Percentiles rank a stretch among this genome's conserved stretches.
Evolutionary conservation across 495 filamentous ascomycete species (phyloP).

Genomic region (Trichoderma gamsii): DNA sequence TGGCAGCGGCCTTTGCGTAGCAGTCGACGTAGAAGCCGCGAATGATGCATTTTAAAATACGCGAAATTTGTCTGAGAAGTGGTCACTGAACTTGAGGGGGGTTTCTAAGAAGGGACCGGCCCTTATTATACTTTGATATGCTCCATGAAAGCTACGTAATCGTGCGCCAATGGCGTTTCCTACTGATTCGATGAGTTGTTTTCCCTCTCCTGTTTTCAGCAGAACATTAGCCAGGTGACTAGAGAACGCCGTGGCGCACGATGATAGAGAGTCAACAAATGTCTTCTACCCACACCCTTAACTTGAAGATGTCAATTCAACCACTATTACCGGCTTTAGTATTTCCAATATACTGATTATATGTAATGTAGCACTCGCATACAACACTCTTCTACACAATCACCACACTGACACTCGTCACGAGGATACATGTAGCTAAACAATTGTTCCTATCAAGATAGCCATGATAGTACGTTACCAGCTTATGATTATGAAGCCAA

Average conservation of each 20-base stretch:
- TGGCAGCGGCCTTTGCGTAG: background rate
- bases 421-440: too few relatives aligned
- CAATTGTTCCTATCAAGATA: too few relatives aligned
- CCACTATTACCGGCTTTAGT: too few relatives aligned
- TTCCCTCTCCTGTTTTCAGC: background rate
- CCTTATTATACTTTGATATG: background rate
- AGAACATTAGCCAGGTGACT: background rate
- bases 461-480: too few relatives aligned
- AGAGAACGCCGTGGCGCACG: background rate
- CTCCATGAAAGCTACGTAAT: slow-evolving; percentile 4
- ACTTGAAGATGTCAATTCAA: too few relatives aligned
- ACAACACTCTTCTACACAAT: too few relatives aligned
- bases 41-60: background rate
- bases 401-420: too few relatives aligned
- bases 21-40: background rate
- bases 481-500: too few relatives aligned
- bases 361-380: too few relatives aligned
- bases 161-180: slow-evolving; percentile 1
- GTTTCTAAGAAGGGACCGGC: background rate
- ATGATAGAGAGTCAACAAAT: background rate
- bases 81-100: background rate
- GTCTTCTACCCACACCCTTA: background rate
- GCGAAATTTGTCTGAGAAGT: background rate
- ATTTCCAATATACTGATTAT: too few relatives aligned
- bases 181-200: background rate